A percentile compares a stretch with the other conserved stretches of the same genome.
These are phyloP conservation scores for Annulohypoxylon bovei DNA, from an alignment of 495 filamentous ascomycete species.

Conservation along the genomic window DNA sequence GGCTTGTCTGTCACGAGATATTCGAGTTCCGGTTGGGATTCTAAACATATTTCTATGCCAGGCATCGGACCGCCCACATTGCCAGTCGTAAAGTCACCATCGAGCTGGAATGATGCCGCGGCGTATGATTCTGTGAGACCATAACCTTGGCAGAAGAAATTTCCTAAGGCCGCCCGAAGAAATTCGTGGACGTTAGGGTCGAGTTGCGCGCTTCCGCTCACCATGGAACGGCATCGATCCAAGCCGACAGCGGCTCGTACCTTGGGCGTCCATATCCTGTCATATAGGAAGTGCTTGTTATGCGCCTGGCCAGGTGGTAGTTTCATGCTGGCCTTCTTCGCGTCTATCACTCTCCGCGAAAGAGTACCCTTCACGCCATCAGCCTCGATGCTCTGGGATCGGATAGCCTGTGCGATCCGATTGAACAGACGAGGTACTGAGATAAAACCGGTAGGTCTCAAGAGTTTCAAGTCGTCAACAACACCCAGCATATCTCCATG, in stretches of 20 bases:
- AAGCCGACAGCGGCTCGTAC: slow-evolving; percentile 83
- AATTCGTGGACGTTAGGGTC: slow-evolving; percentile 89
- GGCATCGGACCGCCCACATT: slow-evolving; percentile 81
- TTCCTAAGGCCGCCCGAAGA: slow-evolving; percentile 82
- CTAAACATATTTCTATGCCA: slow-evolving; percentile 78
- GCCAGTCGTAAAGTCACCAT: slow-evolving; percentile 75
- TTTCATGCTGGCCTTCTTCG: slow-evolving; percentile 82
- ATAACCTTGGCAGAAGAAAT: slow-evolving; percentile 87
- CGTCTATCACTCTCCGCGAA: slow-evolving; percentile 78
- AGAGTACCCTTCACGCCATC: slow-evolving; percentile 84
- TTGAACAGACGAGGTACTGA: slow-evolving; percentile 94
- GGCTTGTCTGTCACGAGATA: slow-evolving; percentile 92
- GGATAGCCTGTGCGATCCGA: slow-evolving; percentile 84
- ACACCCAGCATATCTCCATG: slow-evolving; percentile 89
- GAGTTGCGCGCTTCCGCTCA: slow-evolving; percentile 90
- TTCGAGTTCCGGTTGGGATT: slow-evolving; percentile 93
- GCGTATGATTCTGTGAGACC: slow-evolving; percentile 97
- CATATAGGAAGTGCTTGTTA: slow-evolving; percentile 86
- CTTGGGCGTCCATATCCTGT: slow-evolving; percentile 93
- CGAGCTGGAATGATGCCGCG: slow-evolving; percentile 71
- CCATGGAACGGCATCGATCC: slow-evolving; percentile 75
- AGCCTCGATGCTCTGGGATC: slow-evolving; percentile 77
- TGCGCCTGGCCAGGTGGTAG: slow-evolving; percentile 73
- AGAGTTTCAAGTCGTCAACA: slow-evolving; percentile 88
- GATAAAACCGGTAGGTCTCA: slow-evolving; percentile 83